Conservation (phyloP, 306 rosid genomes). For the Vachellia collinsii region DNA sequence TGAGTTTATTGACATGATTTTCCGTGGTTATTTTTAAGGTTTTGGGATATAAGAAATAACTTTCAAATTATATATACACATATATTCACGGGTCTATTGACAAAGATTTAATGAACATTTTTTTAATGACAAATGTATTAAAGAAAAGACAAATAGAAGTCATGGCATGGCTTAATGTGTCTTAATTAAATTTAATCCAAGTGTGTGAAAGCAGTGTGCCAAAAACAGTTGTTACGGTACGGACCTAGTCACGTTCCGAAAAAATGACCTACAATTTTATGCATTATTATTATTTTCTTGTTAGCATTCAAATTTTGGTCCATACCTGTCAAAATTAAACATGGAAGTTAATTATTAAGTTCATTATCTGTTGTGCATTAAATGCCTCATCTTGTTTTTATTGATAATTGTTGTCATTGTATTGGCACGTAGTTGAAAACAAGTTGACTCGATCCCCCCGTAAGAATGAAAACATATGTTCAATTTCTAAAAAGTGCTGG, state of each 20-base stretch:
- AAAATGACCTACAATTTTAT: background rate
- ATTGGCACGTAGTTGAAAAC: background rate
- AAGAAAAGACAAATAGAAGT: background rate
- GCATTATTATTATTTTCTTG: background rate
- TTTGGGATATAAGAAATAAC: background rate
- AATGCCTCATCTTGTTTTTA: background rate
- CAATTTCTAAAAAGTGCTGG: no score
- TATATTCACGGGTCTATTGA: background rate
- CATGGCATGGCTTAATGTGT: background rate
- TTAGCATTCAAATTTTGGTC: background rate
- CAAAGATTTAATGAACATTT: background rate
- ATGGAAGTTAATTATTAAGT: background rate
- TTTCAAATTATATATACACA: background rate
- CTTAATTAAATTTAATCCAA: background rate
- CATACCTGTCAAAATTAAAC: background rate
- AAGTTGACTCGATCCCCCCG: no score
- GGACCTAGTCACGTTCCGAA: background rate
- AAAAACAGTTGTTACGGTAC: background rate
- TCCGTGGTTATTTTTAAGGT: no score
- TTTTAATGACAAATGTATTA: background rate
- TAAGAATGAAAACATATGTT: no score
- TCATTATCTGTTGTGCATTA: background rate
- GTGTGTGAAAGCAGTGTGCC: background rate
- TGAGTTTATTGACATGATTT: no score
- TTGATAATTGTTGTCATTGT: background rate